Percentiles rank a stretch among this genome's conserved stretches.
Conservation (phyloP, 805 yeast genomes). For the Isabelozyma heimii region DNA sequence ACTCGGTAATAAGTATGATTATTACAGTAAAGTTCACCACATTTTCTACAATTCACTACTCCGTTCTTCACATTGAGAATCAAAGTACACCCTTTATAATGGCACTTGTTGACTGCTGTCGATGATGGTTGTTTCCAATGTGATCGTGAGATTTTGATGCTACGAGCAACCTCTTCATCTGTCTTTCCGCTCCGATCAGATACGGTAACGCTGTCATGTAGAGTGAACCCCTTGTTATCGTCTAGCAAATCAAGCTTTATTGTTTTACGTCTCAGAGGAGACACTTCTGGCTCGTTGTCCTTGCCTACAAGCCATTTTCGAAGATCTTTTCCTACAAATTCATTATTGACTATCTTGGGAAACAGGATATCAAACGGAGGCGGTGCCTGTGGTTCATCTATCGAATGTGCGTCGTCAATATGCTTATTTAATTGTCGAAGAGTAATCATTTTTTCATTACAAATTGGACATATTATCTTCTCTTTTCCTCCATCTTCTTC, state of each 20-base stretch:
- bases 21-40: slow-evolving; percentile 72
- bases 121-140: slow-evolving; percentile 60
- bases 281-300: slow-evolving; percentile 27
- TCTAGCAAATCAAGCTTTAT: slow-evolving; percentile 53
- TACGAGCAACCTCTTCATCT: slow-evolving; percentile 6
- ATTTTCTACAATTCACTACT: slow-evolving; percentile 66
- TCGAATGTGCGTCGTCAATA: slow-evolving; percentile 64
- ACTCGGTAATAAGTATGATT: slow-evolving; percentile 57
- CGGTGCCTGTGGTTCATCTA: slow-evolving; percentile 13
- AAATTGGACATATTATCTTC: slow-evolving; percentile 51
- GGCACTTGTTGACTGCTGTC: slow-evolving; percentile 36
- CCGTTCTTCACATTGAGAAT: slow-evolving; percentile 52
- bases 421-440: slow-evolving; percentile 62
- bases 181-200: not conserved
- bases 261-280: slow-evolving; percentile 32
- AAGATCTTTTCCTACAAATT: slow-evolving; percentile 32
- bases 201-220: slow-evolving; percentile 18
- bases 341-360: slow-evolving; percentile 7
- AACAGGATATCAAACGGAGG: slow-evolving; percentile 2
- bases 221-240: slow-evolving; percentile 30
- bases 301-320: slow-evolving; percentile 44
- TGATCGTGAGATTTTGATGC: slow-evolving; percentile 37
- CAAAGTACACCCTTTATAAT: slow-evolving; percentile 38
- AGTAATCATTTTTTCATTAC: slow-evolving; percentile 56
- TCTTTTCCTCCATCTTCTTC: not conserved